phyloP scores from a whole-genome alignment of 202 grass and related monocot species.

The Brachypodium distachyon region DNA sequence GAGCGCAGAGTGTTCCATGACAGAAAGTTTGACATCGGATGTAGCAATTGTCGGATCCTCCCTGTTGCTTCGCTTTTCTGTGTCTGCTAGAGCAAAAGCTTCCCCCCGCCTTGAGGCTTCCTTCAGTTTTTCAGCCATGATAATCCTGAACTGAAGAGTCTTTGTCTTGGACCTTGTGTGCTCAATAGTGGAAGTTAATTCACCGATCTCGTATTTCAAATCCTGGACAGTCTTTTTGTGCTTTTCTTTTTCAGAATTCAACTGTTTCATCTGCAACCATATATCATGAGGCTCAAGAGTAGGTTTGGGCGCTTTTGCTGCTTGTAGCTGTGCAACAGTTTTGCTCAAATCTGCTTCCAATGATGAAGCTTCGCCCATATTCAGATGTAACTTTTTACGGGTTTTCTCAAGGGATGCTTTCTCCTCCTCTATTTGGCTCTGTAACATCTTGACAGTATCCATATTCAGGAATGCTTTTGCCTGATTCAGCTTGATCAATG shows the following conservation, averaged over 20 bases:
- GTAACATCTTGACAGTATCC: conserved; percentile 48
- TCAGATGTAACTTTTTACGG: conserved; percentile 44
- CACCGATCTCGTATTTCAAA: conserved; percentile 37
- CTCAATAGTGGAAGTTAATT: conserved; percentile 57
- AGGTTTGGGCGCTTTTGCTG: conserved; percentile 23
- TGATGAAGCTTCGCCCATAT: conserved; percentile 30
- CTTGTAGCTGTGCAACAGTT: conserved; percentile 30
- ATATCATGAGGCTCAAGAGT: conserved; percentile 43
- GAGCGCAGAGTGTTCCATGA: conserved; percentile 42
- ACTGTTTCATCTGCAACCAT: conserved; percentile 48
- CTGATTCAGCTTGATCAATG: conserved; percentile 71
- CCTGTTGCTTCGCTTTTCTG: conserved; percentile 22
- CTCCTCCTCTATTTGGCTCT: conserved; percentile 62
- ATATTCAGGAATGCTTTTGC: conserved; percentile 69
- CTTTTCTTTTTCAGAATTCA: conserved; percentile 57
- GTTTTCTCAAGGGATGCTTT: conserved; percentile 66
- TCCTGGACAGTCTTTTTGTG: conserved; percentile 37
- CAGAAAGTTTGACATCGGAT: conserved; percentile 25
- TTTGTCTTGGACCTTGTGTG: conserved; percentile 57
- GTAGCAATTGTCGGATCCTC: not conserved
- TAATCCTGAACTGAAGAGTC: conserved; percentile 57
- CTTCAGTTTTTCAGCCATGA: conserved; percentile 75
- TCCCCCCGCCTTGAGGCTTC: conserved; percentile 61
- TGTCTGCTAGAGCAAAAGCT: conserved; percentile 41
- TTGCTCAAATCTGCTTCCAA: conserved; percentile 58